Evolutionary conservation across 2,329 filamentous ascomycete genomes (phyloP), one percentile per base, ranked within the genome.

Genomic region (Lecanoromycetidae sp.): DNA sequence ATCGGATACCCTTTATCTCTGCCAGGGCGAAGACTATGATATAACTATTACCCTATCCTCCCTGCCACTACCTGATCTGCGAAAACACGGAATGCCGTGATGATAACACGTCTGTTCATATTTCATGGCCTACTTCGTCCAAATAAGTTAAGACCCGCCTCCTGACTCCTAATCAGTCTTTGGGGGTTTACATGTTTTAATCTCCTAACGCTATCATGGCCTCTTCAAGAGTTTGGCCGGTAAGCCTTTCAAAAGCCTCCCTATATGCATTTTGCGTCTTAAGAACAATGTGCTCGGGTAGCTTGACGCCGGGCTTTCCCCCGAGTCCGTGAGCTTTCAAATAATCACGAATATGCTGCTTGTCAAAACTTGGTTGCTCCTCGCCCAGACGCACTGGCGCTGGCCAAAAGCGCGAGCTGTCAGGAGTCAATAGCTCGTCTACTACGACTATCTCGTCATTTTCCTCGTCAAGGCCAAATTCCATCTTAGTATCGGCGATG

Each of bases 331-430:
- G 71, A 38, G 62, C 66, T 2, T 79, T 82, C 57, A 94, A 64
- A 84, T 86, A 94, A 66, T 94, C 80, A 26, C 88, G 72, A 55
- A 94, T 63, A 58, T 75, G 81, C 67, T 87, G 83, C 72, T 95
- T 95, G 62, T 95, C 88, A 56, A 90, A 90, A 66, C 84, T 91
- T 45, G 82, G 75, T 69, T 93, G 86, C 48, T 82, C 75, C 52
- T 72, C 72, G 1, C 88, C 87, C 13, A 84, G 65, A 59, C 79
- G 74, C 60, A 88, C 91, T 35, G 79, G 78, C 53, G 74, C 76
- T 1, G 80, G 79, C 88, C 88, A 95, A 72, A 94, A 94, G 12
- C 88, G 76, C 38, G 83, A 90, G 46, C 77, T 82, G 61, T 87
- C 82, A 1, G 87, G 87, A 6, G 86, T 93, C n/a, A 40, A 68